Conservation (phyloP, 2,329 filamentous ascomycete genomes). For the Paecilomyces sp. region DNA sequence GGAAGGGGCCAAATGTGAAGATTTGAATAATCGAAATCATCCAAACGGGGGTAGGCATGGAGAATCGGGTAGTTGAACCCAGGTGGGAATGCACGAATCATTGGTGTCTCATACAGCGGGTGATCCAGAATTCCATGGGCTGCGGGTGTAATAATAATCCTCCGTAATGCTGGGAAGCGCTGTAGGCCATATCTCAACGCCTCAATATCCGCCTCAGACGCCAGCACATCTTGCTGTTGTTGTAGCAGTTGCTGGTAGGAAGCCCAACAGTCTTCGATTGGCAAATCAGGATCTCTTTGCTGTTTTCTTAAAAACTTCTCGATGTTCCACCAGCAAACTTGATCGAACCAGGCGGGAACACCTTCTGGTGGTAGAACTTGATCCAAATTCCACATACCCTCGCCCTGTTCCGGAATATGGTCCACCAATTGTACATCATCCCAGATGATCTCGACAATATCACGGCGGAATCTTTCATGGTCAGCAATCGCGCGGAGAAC, state of each 20-base stretch:
- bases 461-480: slow-evolving; percentile 23
- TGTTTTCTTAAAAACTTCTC: not conserved
- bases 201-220: slow-evolving; percentile 16
- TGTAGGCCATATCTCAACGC: slow-evolving; percentile 27
- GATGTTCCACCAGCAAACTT: not conserved
- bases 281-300: slow-evolving; percentile 5
- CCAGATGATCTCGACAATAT: slow-evolving; percentile 34
- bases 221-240: slow-evolving; percentile 24
- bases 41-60: slow-evolving; percentile 20
- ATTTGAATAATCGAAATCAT: not conserved
- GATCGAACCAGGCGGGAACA: not conserved
- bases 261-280: slow-evolving; percentile 18
- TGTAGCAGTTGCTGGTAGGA: slow-evolving; percentile 25
- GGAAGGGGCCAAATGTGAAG: not conserved
- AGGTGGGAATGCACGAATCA: slow-evolving; percentile 32
- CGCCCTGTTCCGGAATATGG: not conserved
- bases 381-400: no score
- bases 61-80: slow-evolving; percentile 36
- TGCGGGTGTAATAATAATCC: slow-evolving; percentile 34
- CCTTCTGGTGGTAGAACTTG: no score
- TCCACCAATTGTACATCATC: not conserved
- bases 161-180: slow-evolving; percentile 28
- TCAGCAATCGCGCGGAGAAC: slow-evolving; percentile 31
- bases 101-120: slow-evolving; percentile 37
- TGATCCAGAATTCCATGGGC: slow-evolving; percentile 29